A percentile compares a stretch with the other conserved stretches of the same genome.
Conservation (phyloP, 345 rosid species). For the Barbarea vulgaris region DNA sequence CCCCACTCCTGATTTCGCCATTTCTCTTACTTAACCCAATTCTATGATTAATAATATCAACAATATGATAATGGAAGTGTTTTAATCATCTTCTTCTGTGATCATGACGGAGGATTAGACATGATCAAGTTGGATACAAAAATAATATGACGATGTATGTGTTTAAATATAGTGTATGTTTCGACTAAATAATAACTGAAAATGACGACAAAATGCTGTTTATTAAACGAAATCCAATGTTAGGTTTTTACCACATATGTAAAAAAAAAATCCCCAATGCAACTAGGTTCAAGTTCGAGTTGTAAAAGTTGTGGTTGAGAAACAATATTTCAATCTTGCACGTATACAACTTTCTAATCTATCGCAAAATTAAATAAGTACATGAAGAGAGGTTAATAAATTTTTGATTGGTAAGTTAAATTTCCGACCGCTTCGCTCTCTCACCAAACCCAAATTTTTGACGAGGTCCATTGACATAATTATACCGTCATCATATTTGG, state of each 20-base stretch:
- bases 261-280: neutral
- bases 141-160: slow-evolving; percentile 1
- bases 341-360: neutral
- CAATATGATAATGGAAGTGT: neutral
- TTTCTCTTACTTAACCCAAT: slow-evolving; percentile 14
- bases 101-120: neutral
- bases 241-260: neutral
- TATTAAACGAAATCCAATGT: neutral
- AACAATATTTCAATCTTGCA: slow-evolving; percentile 1
- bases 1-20: slow-evolving; percentile 35
- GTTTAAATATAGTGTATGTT: neutral
- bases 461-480: slow-evolving; percentile 14
- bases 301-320: neutral
- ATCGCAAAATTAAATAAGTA: neutral
- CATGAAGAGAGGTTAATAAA: neutral
- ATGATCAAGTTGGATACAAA: slow-evolving; percentile 1
- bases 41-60: neutral
- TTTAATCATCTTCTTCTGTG: slow-evolving; percentile 13
- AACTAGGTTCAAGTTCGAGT: neutral
- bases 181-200: neutral
- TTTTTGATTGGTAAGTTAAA: neutral
- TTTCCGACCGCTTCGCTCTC: neutral
- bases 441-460: slow-evolving; percentile 17
- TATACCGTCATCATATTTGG: slow-evolving; percentile 5
- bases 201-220: neutral